Evolutionary conservation across 139 green algal genomes (phyloP), one percentile per base, ranked within the genome.

Genomic region (Desmodesmus armatus): DNA sequence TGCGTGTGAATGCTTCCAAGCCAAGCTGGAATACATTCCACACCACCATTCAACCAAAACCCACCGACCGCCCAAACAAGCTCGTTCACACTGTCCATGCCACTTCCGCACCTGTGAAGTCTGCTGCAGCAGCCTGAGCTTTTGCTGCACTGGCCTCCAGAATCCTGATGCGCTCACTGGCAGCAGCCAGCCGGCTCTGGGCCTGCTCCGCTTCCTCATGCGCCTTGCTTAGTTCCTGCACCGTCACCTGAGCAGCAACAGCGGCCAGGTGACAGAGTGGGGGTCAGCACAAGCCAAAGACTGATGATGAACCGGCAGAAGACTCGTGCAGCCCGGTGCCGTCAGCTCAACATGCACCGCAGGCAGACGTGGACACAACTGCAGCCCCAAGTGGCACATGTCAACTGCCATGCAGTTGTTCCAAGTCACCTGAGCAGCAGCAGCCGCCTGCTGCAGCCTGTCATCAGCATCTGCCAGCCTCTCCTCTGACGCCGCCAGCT

Each of bases 401-500:
- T n/a, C n/a, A n/a, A n/a, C n/a, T n/a, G n/a, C n/a, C n/a, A n/a
- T n/a, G n/a, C n/a, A n/a, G n/a, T n/a, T n/a, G n/a, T n/a, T n/a
- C n/a, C n/a, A n/a, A n/a, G n/a, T n/a, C n/a, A n/a, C n/a, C n/a
- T 47, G 13, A 43, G 27, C 29, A 49, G 71, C 66, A 49, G 66
- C 37, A 11, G 43, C 72, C n/a, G 72, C 72, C 72, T 63, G 25
- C n/a, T 80, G 43, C 72, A 80, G 72, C 29, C 40, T 41, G 27
- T 43, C 43, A n/a, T 80, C 43, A 9, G 43, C 43, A 15, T 62
- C 72, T 23, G 72, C 27, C 41, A 80, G 44, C 70, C 58, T 25
- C 70, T 78, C n/a, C n/a, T n/a, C n/a, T n/a, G n/a, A n/a, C n/a
- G n/a, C n/a, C n/a, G n/a, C n/a, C n/a, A n/a, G n/a, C n/a, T n/a